Evolutionary conservation across 306 rosid species (phyloP), one percentile per base, ranked within the genome.

Genomic region (Prunus campanulata): DNA sequence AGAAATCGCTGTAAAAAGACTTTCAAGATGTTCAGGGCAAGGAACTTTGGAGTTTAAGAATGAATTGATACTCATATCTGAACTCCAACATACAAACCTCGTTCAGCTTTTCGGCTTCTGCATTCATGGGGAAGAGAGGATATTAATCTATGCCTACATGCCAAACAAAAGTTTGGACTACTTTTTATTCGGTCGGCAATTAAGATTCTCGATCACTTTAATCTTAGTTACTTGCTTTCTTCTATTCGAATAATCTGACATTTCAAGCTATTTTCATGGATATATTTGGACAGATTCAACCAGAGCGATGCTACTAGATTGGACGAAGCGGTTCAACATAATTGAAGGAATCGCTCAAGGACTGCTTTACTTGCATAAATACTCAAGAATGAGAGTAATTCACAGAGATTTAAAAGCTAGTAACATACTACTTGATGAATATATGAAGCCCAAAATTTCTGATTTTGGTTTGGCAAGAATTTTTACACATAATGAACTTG

Each of bases 381-480:
- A 77, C 66, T 72, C 76, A 27, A 77, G 82, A 68, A 15, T 72
- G 1, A 68, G 11, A 66, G 68, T 77, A 27, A 54, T 77, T n/a
- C 76, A 77, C 27, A 61, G 77, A 62, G 80, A 78, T 32, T 7
- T 68, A 22, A 82, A 82, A 70, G 65, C 77, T 0, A 62, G 86
- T 55, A 78, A 82, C 67, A 68, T 77, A 18, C 82, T 77, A 1
- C 72, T 83, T 7, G 44, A 39, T 39, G 44, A 39, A 39, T 6
- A 6, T 6, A 39, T 39, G 44, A 39, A 48, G 14, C 51, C 63
- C 15, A 57, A 57, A 22, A 57, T 57, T 25, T 77, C 13, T 6
- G 78, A 76, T 81, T 81, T 81, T 76, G 75, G 81, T 32, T 19
- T 77, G 72, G 78, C 78, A 9, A 77, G 49, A 47, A 68, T 68